phyloP scores from a whole-genome alignment of 2,329 filamentous ascomycete genomes.

The Neofusicoccum kwambonambiense region DNA sequence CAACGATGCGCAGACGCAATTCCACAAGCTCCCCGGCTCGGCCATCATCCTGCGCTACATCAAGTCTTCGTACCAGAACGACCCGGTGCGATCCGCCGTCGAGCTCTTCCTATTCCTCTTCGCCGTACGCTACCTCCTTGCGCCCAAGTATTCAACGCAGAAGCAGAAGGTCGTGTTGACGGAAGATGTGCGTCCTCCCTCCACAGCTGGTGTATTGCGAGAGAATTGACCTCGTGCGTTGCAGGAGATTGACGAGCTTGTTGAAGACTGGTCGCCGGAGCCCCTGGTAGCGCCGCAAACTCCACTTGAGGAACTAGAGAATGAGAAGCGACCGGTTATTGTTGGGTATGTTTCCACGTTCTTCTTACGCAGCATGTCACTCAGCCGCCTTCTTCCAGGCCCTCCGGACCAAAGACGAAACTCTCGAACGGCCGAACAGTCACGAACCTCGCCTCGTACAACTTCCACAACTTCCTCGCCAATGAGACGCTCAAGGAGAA shows the following conservation, averaged over 20 bases:
- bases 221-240: background rate
- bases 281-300: conserved; percentile 77
- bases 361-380: background rate
- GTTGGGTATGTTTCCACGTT: conserved; percentile 63
- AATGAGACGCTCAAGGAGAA: conserved; percentile 94
- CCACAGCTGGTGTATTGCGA: no score
- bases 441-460: conserved; percentile 89
- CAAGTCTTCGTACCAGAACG: conserved; percentile 95
- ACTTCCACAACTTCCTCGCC: conserved; percentile 95
- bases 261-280: conserved; percentile 95
- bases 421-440: conserved; percentile 86
- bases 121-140: conserved; percentile 87
- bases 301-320: conserved; percentile 73
- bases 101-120: conserved; percentile 94
- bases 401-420: conserved; percentile 86
- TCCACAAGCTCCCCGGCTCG: conserved; percentile 90
- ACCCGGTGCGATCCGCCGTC: conserved; percentile 88
- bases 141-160: conserved; percentile 87
- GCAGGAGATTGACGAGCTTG: conserved; percentile 89
- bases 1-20: conserved; percentile 60
- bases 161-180: conserved; percentile 86
- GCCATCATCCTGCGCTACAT: conserved; percentile 94
- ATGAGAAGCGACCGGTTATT: conserved; percentile 82
- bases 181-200: conserved; percentile 56
- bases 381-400: conserved; percentile 50